These are phyloP conservation scores for Conringia planisiliqua DNA, from an alignment of 345 rosid genomes.

Conservation along the genomic window DNA sequence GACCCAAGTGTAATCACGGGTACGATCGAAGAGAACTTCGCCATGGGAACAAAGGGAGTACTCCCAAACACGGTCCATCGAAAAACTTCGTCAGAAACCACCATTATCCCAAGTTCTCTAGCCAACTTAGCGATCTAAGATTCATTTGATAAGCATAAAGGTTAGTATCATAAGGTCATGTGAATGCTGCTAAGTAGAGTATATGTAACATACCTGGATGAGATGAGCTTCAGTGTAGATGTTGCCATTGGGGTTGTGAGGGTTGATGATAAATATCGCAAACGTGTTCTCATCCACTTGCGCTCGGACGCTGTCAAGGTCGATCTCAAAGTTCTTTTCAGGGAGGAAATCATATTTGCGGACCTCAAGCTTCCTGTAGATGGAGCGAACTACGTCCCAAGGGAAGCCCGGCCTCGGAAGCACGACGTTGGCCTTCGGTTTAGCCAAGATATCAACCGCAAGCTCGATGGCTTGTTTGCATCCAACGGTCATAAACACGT, in stretches of 20 bases:
- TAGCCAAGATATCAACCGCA: constrained; percentile 34
- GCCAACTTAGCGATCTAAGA: constrained; percentile 49
- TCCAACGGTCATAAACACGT: constrained; percentile 49
- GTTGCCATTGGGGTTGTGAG: constrained; percentile 34
- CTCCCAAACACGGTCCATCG: constrained; percentile 41
- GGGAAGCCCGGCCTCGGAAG: constrained; percentile 31
- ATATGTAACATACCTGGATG: constrained; percentile 22
- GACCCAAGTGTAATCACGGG: constrained; percentile 54
- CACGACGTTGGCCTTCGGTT: constrained; percentile 48
- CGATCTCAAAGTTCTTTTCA: constrained; percentile 47
- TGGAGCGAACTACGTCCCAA: constrained; percentile 29
- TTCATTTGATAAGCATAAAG: background rate
- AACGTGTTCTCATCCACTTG: constrained; percentile 50
- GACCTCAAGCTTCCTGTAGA: constrained; percentile 27
- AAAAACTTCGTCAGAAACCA: constrained; percentile 57
- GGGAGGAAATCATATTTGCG: constrained; percentile 48
- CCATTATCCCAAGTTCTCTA: constrained; percentile 40
- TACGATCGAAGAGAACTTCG: constrained; percentile 44
- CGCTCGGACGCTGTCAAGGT: constrained; percentile 42
- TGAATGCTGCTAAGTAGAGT: background rate
- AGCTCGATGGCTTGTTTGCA: constrained; percentile 55
- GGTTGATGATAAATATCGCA: constrained; percentile 50
- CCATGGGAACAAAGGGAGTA: constrained; percentile 48
- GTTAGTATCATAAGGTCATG: background rate
- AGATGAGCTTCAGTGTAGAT: constrained; percentile 39